phyloP scores from a whole-genome alignment of 139 green algal genomes.

The Chlamydomonas sp. region DNA sequence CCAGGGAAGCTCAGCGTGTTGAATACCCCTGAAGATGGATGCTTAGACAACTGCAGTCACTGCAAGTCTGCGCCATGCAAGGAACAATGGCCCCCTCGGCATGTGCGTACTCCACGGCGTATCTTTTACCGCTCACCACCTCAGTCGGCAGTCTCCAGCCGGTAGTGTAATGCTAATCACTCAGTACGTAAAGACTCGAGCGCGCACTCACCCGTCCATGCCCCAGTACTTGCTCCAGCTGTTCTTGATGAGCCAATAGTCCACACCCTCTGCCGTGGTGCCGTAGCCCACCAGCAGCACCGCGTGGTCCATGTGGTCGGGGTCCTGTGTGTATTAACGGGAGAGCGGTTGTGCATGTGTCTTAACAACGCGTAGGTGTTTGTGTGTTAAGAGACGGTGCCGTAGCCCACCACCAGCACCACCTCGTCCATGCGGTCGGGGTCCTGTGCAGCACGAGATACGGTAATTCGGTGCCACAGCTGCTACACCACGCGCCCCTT shows the following conservation, averaged over 20 bases:
- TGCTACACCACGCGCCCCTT: not conserved
- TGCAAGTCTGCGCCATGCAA: no score
- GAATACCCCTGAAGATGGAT: constrained; percentile 69
- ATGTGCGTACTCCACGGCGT: no score
- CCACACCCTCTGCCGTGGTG: constrained; percentile 44
- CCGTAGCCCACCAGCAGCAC: constrained; percentile 67
- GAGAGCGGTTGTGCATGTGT: not conserved
- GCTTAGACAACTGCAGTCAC: not conserved
- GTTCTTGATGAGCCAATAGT: constrained; percentile 68
- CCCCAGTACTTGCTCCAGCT: constrained; percentile 55
- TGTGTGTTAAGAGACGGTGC: constrained; percentile 9
- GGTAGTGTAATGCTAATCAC: no score
- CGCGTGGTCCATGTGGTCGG: constrained; percentile 58
- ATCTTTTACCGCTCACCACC: no score
- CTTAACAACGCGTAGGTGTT: no score
- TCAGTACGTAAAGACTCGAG: no score
- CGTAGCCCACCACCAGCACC: constrained; percentile 65
- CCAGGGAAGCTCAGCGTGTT: constrained; percentile 43
- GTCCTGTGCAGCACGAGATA: not conserved
- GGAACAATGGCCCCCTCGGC: no score
- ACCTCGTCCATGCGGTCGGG: constrained; percentile 57
- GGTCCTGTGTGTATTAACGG: not conserved
- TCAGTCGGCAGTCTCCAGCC: no score
- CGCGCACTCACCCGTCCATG: constrained; percentile 41
- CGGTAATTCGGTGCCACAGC: no score